Base-by-base conservation (phyloP, 306 rosid genomes). In the Rosa persica region DNA sequence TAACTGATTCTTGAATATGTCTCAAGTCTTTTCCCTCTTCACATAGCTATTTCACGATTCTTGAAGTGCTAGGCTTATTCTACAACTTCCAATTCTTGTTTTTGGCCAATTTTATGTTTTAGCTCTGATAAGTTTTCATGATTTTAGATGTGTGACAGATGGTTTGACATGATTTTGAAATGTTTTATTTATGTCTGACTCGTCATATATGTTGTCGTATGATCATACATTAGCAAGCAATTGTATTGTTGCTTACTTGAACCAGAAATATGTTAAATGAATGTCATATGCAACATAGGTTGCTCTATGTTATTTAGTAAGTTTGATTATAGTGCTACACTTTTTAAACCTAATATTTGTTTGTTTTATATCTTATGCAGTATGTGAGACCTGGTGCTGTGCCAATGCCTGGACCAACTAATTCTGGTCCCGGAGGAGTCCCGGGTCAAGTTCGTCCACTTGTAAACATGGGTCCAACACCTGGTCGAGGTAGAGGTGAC, bases 381-480 rank as follows among this genome's bases (percentile, higher is more conserved):
- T 96, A 96, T 87, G 97, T 96, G 79, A 90, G 99, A 86, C 99
- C 99, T 67, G 99, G 98, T 73, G 99, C 99, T 64, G 89, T 92
- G 44, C 88, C 91, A 78, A 79, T 89, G 67, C 86, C 89, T 76
- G 98, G 97, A 73, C 88, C 80, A 67, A 3, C 93, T 67, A 55
- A 86, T 70, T 77, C 98, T 79, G 81, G 84, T 76, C 96, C 89
- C 25, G 99, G 90, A 86, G 97, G 87, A 76, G 87, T 86, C 62
- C 87, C 94, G 77, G 91, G 90, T 85, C 99, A 84, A 88, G 88
- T 88, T 89, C 99, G 98, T 77, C 98, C 99, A 5, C 90, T 73
- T 58, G 84, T 78, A 58, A 89, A 81, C 88, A 74, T 91, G 89
- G 92, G 83, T 79, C 84, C 86, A 44, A 22, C 81, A 70, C 77